Conservation (phyloP, 2,329 filamentous ascomycete species). For the Monosporascus sp. region DNA sequence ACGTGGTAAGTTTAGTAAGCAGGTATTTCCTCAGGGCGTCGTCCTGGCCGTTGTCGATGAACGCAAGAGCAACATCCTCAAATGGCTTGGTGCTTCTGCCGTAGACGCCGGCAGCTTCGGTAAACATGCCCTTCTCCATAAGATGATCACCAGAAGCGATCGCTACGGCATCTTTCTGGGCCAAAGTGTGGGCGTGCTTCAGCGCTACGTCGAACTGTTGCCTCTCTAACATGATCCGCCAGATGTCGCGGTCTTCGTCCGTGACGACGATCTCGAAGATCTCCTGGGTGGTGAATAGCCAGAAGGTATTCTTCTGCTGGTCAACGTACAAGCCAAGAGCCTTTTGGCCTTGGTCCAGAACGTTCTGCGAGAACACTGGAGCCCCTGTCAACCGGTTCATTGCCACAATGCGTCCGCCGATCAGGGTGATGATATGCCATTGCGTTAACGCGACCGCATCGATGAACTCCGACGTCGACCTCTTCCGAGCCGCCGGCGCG, state of each 20-base stretch:
- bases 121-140: conserved; percentile 72
- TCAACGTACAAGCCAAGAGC: conserved; percentile 84
- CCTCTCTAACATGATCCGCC: conserved; percentile 85
- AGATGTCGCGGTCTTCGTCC: conserved; percentile 88
- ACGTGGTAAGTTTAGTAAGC: conserved; percentile 71
- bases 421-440: conserved; percentile 83
- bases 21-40: conserved; percentile 90
- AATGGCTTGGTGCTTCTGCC: conserved; percentile 96
- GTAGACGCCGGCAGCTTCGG: conserved; percentile 84
- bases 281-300: conserved; percentile 86
- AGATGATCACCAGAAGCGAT: conserved; percentile 89
- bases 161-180: conserved; percentile 86
- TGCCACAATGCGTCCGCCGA: conserved; percentile 77
- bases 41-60: conserved; percentile 85
- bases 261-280: conserved; percentile 91
- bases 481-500: conserved; percentile 57
- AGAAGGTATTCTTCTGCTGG: conserved; percentile 92
- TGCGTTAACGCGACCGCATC: conserved; percentile 81
- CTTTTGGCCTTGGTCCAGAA: conserved; percentile 73
- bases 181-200: conserved; percentile 71
- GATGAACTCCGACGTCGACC: conserved; percentile 65
- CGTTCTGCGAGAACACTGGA: conserved; percentile 80
- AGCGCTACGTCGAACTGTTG: conserved; percentile 87
- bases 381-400: conserved; percentile 83
- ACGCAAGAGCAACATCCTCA: conserved; percentile 85